Percentiles rank a stretch among this genome's conserved stretches.
phyloP scores from a whole-genome alignment of 2,329 filamentous ascomycete genomes.

The Corniculantispora saksenae region DNA sequence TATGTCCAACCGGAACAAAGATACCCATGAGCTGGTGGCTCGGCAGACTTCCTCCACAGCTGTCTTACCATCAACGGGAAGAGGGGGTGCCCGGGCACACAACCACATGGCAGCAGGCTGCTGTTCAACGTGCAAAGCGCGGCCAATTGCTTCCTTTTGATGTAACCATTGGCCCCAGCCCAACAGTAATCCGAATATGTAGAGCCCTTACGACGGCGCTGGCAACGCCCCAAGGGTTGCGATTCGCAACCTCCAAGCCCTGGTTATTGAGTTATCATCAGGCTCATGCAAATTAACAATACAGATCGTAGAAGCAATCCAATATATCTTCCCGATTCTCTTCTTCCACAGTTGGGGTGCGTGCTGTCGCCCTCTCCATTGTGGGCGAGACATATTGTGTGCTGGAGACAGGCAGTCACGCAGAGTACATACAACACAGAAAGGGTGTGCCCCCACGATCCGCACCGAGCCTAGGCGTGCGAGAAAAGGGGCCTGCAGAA shows the following conservation, averaged over 20 bases:
- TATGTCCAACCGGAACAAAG: slow-evolving; percentile 10
- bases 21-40: neutral
- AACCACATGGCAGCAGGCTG: slow-evolving; percentile 14
- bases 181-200: neutral
- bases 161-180: slow-evolving; percentile 15
- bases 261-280: neutral
- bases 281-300: slow-evolving; percentile 7
- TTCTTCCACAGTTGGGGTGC: neutral
- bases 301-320: slow-evolving; percentile 13
- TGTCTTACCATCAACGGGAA: neutral
- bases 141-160: neutral
- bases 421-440: neutral
- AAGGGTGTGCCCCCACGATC: slow-evolving; percentile 13
- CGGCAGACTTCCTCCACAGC: slow-evolving; percentile 11
- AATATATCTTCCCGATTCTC: slow-evolving; percentile 15
- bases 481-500: slow-evolving; percentile 4
- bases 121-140: neutral
- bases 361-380: neutral
- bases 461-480: slow-evolving; percentile 8
- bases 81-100: neutral
- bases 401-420: neutral
- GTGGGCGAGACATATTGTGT: slow-evolving; percentile 1
- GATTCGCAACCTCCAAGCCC: neutral
- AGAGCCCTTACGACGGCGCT: neutral
- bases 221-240: neutral